Conservation (phyloP, 2,329 filamentous ascomycete genomes). For the Ilyonectria robusta region DNA sequence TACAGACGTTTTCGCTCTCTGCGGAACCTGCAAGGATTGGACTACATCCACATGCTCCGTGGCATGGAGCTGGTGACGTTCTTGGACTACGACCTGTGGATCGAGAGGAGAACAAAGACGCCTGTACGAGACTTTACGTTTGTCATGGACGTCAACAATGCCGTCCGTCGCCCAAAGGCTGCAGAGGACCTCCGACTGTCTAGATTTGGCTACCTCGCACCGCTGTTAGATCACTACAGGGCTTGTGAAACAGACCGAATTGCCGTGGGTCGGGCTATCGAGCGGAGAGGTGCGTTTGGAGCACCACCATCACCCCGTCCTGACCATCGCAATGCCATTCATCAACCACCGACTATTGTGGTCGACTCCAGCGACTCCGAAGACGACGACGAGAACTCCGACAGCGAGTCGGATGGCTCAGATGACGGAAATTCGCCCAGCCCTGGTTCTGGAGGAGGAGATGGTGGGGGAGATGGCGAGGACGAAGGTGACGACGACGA, state of each 20-base stretch:
- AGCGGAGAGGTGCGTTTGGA: not conserved
- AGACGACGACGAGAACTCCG: not conserved
- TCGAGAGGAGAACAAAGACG: not conserved
- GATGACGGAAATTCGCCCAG: not conserved
- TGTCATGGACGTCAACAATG: conserved; percentile 45
- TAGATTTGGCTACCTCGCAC: conserved; percentile 39
- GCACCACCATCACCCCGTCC: not conserved
- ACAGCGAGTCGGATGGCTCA: conserved; percentile 9
- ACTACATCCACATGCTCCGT: conserved; percentile 60
- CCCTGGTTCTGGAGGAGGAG: not conserved
- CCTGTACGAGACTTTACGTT: conserved; percentile 51
- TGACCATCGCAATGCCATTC: not conserved
- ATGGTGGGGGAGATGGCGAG: conserved; percentile 3
- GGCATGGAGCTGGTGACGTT: conserved; percentile 59
- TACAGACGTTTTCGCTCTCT: conserved; percentile 54
- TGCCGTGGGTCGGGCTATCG: conserved; percentile 8
- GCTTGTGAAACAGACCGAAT: conserved; percentile 19
- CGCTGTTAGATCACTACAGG: conserved; percentile 29
- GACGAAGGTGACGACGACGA: not conserved
- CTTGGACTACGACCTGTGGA: conserved; percentile 56
- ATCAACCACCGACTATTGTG: no score
- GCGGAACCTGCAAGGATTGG: conserved; percentile 60
- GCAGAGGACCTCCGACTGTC: conserved; percentile 20
- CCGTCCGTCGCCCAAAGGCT: conserved; percentile 40
- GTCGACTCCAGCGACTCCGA: not conserved